These are phyloP conservation scores for Quillaja saponaria DNA, from an alignment of 306 rosid species.

Conservation along the genomic window DNA sequence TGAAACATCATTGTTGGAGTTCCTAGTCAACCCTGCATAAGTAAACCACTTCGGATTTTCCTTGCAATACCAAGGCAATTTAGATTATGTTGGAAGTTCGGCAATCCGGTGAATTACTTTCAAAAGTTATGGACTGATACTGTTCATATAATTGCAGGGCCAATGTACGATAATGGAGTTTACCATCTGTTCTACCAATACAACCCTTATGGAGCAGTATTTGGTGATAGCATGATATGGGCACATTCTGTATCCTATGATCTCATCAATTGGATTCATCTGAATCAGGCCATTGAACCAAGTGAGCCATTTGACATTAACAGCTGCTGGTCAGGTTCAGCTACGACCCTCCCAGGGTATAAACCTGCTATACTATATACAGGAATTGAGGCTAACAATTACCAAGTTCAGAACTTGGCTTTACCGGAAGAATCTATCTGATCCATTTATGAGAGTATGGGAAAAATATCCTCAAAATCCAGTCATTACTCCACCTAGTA, in stretches of 20 bases:
- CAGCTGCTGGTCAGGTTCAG: constrained; percentile 63
- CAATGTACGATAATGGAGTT: constrained; percentile 52
- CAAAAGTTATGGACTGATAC: background rate
- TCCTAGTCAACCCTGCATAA: too few relatives aligned
- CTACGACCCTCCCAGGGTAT: constrained; percentile 38
- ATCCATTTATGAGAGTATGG: constrained; percentile 56
- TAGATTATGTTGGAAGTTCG: too few relatives aligned
- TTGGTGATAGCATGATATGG: constrained; percentile 50
- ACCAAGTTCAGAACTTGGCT: constrained; percentile 50
- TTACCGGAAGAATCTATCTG: constrained; percentile 42
- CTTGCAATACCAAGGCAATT: too few relatives aligned
- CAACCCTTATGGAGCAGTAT: constrained; percentile 48
- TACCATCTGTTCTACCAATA: constrained; percentile 62
- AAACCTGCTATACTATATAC: constrained; percentile 48
- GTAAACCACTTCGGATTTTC: too few relatives aligned
- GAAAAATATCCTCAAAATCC: constrained; percentile 49
- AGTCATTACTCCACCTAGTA: constrained; percentile 35
- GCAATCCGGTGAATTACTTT: too few relatives aligned
- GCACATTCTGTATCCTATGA: constrained; percentile 56
- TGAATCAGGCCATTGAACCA: constrained; percentile 46
- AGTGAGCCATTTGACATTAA: constrained; percentile 41
- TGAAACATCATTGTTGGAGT: too few relatives aligned
- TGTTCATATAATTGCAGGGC: constrained; percentile 34
- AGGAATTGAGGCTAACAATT: constrained; percentile 33
- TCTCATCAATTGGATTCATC: constrained; percentile 58